These are phyloP conservation scores for Hyphodiscus hymeniophilus DNA, from an alignment of 495 filamentous ascomycete species.

Conservation along the genomic window DNA sequence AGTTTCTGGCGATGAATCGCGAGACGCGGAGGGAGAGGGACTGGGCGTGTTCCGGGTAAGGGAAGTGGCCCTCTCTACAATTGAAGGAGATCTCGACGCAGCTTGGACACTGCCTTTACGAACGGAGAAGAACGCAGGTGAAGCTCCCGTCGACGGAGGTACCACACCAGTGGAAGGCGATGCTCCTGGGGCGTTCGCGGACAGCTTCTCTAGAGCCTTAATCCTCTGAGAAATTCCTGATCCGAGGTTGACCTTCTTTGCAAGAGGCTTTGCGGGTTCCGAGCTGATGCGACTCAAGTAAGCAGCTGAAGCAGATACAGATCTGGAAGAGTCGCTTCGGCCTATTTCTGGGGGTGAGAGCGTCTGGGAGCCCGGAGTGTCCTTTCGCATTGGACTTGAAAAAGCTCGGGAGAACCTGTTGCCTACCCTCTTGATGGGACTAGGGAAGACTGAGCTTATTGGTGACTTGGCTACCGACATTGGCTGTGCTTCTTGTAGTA, in stretches of 20 bases:
- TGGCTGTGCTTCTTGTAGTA: conserved; percentile 74
- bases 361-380: conserved; percentile 14
- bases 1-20: conserved; percentile 38
- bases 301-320: conserved; percentile 37
- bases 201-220: conserved; percentile 75
- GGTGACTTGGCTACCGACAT: conserved; percentile 81
- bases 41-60: conserved; percentile 27
- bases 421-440: conserved; percentile 24
- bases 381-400: conserved; percentile 36
- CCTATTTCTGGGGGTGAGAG: conserved; percentile 3
- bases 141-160: conserved; percentile 4
- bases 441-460: conserved; percentile 55
- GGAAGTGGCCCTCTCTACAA: conserved; percentile 34
- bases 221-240: conserved; percentile 86
- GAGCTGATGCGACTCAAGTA: conserved; percentile 39
- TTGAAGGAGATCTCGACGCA: conserved; percentile 36
- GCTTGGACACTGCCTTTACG: conserved; percentile 35
- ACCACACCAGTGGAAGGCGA: conserved; percentile 28
- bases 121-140: conserved; percentile 41
- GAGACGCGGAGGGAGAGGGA: conserved; percentile 33
- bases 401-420: conserved; percentile 42
- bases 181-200: conserved; percentile 27
- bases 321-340: conserved; percentile 29
- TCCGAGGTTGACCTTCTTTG: conserved; percentile 75
- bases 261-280: conserved; percentile 37